These are phyloP conservation scores for Solanum phureja DNA, from an alignment of 257 asterid genomes.

Conservation along the genomic window DNA sequence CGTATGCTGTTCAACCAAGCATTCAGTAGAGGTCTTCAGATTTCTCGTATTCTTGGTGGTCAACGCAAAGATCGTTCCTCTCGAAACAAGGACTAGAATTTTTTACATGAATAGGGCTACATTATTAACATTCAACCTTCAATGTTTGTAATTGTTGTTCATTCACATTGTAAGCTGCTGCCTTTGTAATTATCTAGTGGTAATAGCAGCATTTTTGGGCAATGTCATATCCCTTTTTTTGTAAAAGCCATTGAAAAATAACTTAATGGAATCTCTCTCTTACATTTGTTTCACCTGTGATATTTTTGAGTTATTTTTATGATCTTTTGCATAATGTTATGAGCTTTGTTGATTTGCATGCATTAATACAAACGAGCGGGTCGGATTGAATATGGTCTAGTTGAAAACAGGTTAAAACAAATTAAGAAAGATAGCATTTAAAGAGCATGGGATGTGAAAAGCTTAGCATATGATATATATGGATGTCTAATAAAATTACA, in stretches of 20 bases:
- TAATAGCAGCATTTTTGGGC: neutral
- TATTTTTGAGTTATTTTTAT: neutral
- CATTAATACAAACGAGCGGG: neutral
- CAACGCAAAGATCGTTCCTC: conserved; percentile 82
- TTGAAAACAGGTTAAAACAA: neutral
- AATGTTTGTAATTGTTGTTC: neutral
- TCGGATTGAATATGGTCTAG: neutral
- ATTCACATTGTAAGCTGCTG: conserved; percentile 3
- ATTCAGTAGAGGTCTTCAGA: conserved; percentile 97
- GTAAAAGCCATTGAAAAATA: neutral
- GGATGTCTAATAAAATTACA: too few relatives aligned
- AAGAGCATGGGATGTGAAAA: too few relatives aligned
- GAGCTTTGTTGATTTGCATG: neutral
- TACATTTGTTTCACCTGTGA: neutral
- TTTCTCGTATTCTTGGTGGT: conserved; percentile 94
- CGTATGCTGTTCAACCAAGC: conserved; percentile 99
- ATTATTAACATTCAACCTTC: neutral
- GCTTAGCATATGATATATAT: too few relatives aligned
- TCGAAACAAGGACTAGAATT: conserved; percentile 64
- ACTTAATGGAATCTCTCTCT: neutral
- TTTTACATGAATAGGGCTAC: neutral
- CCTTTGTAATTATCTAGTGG: conserved; percentile 1
- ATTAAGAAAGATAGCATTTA: too few relatives aligned
- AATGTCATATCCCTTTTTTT: neutral
- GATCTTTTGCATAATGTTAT: neutral